Conservation (phyloP, 2,329 filamentous ascomycete species). For the Davidsoniella eucalypti region DNA sequence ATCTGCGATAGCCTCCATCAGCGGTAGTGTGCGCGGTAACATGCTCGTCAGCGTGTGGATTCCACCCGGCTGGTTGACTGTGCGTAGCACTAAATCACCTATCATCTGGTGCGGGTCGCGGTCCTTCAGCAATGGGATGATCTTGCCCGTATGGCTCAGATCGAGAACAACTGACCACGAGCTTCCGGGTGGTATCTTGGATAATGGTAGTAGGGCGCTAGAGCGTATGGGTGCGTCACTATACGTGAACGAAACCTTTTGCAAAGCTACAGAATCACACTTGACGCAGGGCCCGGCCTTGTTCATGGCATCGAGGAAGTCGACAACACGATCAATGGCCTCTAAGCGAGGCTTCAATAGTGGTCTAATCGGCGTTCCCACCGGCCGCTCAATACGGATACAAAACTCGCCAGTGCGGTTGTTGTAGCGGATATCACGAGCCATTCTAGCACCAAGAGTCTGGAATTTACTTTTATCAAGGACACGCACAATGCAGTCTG, state of each 20-base stretch:
- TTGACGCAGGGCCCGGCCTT: constrained; percentile 36
- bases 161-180: constrained; percentile 40
- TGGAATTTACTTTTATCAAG: constrained; percentile 36
- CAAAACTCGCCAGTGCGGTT: constrained; percentile 43
- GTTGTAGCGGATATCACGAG: constrained; percentile 47
- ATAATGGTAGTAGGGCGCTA: background rate
- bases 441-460: constrained; percentile 37
- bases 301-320: constrained; percentile 50
- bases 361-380: constrained; percentile 42
- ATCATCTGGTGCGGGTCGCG: constrained; percentile 53
- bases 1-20: constrained; percentile 43
- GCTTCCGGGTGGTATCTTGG: background rate
- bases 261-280: constrained; percentile 43
- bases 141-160: constrained; percentile 31
- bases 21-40: constrained; percentile 44
- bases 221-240: constrained; percentile 18
- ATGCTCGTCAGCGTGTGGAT: constrained; percentile 37
- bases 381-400: constrained; percentile 39
- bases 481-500: constrained; percentile 39
- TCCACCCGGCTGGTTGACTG: constrained; percentile 37
- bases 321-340: constrained; percentile 53
- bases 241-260: constrained; percentile 54
- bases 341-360: constrained; percentile 43
- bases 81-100: constrained; percentile 37
- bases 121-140: constrained; percentile 22